Evolutionary conservation across 2,329 filamentous ascomycete genomes (phyloP), one percentile per base, ranked within the genome.

Genomic region (Capronia epimyces): DNA sequence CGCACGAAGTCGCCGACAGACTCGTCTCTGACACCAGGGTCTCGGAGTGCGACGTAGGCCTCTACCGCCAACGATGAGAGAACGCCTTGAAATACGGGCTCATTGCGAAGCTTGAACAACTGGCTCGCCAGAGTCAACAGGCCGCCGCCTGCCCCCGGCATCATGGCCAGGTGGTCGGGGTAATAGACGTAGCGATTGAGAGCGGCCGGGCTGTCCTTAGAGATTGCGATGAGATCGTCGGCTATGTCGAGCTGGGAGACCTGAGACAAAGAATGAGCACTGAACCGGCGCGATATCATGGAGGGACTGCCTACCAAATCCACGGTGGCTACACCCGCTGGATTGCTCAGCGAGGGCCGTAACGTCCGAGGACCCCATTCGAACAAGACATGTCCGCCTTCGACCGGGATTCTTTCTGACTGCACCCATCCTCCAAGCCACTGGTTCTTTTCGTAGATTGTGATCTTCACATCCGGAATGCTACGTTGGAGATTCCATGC

Each of bases 351-450:
- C 31, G 66, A 75, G 58, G 69, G 80, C 51, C 86, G 77, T 60
- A 95, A 70, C 47, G 87, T 87, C 62, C 91, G 80, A 18, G 93
- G 87, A 0, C 91, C 93, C 59, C 81, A 79, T 71, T 98, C 91
- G 63, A 97, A 89, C 22, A 87, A 69, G 27, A 95, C 78, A 43
- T 76, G 69, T 13, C 81, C 86, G 31, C 77, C 75, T 3, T 75
- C 69, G 8, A 86, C 78, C 1, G 79, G 67, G 10, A 86, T 74
- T 44, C 71, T 71, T 58, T 83, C 77, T 1, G 86, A 89, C 56
- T 82, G 72, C 34, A 97, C 74, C 90, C 90, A 97, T 40, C 93
- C 93, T 37, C 93, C 93, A 1, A 91, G 67, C 16, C 81, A 76
- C 18, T 78, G 66, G 22, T 75, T 78, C 16, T 78, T 78, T 67